Evolutionary conservation across 805 yeast species (phyloP).

Genomic region (Zygosaccharomyces kombuchaensis): DNA sequence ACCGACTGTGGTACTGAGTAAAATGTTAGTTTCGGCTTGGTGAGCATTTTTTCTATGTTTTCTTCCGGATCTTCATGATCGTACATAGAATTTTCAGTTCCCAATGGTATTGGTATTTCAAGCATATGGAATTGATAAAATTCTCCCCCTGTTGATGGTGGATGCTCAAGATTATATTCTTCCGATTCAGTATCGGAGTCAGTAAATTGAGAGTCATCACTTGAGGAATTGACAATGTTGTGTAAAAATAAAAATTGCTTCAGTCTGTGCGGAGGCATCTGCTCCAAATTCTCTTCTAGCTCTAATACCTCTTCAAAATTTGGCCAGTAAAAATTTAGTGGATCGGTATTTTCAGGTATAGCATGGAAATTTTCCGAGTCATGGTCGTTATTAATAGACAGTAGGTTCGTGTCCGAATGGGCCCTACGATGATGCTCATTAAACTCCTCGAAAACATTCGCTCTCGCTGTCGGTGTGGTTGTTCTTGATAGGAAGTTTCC

Average conservation of each 20-base stretch:
- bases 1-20: slow-evolving; percentile 11
- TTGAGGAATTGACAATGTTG: slow-evolving; percentile 10
- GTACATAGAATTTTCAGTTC: not conserved
- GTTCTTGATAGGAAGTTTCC: not conserved
- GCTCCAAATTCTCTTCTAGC: slow-evolving; percentile 4
- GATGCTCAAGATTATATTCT: not conserved
- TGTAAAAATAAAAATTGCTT: slow-evolving; percentile 14
- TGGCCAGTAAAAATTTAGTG: not conserved
- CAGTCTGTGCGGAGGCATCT: slow-evolving; percentile 8
- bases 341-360: not conserved
- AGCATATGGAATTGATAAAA: slow-evolving; percentile 8
- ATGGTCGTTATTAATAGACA: not conserved
- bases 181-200: slow-evolving; percentile 4
- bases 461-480: not conserved
- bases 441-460: not conserved
- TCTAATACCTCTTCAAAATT: slow-evolving; percentile 9
- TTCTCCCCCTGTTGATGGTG: not conserved
- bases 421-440: not conserved
- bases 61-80: slow-evolving; percentile 1
- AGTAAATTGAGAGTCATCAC: slow-evolving; percentile 12
- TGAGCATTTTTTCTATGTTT: slow-evolving; percentile 2
- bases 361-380: not conserved
- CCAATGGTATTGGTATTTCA: slow-evolving; percentile 10
- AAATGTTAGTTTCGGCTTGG: slow-evolving; percentile 4
- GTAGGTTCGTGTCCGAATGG: not conserved